Evolutionary conservation across 2,329 filamentous ascomycete species (phyloP).

Genomic region (Ascomycota sp.): DNA sequence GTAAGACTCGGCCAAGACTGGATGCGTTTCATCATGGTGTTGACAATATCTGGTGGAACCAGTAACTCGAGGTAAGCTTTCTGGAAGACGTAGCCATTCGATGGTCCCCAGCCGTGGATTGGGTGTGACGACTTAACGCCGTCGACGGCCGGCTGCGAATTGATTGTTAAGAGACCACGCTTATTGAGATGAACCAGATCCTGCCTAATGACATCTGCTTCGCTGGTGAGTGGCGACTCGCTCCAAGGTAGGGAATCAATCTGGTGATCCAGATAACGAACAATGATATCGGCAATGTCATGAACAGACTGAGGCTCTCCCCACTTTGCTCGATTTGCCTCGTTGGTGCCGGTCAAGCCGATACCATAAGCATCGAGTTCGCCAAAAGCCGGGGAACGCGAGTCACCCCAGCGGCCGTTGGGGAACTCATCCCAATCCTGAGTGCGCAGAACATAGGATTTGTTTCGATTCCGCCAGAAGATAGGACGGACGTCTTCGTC

Average conservation of each 20-base stretch:
- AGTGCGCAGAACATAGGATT: slow-evolving; percentile 84
- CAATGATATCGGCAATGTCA: slow-evolving; percentile 68
- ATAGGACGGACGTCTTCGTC: slow-evolving; percentile 94
- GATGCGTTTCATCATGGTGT: slow-evolving; percentile 59
- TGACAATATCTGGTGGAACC: slow-evolving; percentile 59
- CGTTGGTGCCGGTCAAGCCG: slow-evolving; percentile 81
- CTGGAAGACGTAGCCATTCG: slow-evolving; percentile 93
- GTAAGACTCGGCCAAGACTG: slow-evolving; percentile 64
- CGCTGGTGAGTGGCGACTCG: slow-evolving; percentile 65
- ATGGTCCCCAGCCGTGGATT: slow-evolving; percentile 82
- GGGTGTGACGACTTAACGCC: slow-evolving; percentile 75
- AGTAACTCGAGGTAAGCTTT: slow-evolving; percentile 93
- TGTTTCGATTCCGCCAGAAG: slow-evolving; percentile 95
- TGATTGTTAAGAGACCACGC: slow-evolving; percentile 81
- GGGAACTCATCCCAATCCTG: slow-evolving; percentile 99
- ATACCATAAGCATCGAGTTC: slow-evolving; percentile 90
- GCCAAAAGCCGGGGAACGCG: slow-evolving; percentile 85
- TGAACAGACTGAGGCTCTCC: slow-evolving; percentile 61
- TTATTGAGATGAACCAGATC: slow-evolving; percentile 67
- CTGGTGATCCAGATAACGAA: slow-evolving; percentile 64
- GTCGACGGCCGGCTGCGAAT: slow-evolving; percentile 89
- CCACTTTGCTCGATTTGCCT: slow-evolving; percentile 90
- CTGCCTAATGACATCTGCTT: slow-evolving; percentile 58
- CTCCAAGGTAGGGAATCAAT: slow-evolving; percentile 83
- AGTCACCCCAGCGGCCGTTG: slow-evolving; percentile 96